Percentiles rank a stretch among this genome's conserved stretches.
Conservation (phyloP, 805 yeast species). For the Barnettozyma vustinii region DNA sequence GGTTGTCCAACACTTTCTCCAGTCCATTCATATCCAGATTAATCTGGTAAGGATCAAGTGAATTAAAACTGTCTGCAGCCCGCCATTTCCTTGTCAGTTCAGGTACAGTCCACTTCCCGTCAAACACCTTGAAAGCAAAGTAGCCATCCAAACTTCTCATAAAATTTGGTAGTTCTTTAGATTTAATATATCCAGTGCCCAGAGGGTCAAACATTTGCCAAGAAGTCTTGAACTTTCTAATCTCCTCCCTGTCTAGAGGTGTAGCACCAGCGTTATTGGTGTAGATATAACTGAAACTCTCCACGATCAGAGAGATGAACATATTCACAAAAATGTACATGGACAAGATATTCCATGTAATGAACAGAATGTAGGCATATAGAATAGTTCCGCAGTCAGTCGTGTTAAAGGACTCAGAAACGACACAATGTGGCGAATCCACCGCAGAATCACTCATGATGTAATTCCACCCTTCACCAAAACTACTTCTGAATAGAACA, state of each 20-base stretch:
- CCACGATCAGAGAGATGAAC: constrained; percentile 83
- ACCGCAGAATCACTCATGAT: constrained; percentile 75
- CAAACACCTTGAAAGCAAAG: constrained; percentile 68
- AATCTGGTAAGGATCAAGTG: constrained; percentile 58
- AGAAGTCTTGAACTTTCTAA: constrained; percentile 60
- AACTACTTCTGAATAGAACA: constrained; percentile 75
- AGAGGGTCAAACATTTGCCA: constrained; percentile 78
- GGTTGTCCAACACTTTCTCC: constrained; percentile 41
- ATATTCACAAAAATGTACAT: constrained; percentile 93
- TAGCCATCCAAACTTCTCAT: constrained; percentile 66
- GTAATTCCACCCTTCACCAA: constrained; percentile 96
- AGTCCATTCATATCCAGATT: constrained; percentile 49
- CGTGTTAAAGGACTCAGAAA: constrained; percentile 32
- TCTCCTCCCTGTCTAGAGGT: constrained; percentile 57
- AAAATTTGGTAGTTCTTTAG: constrained; percentile 49
- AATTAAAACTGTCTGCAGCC: constrained; percentile 33
- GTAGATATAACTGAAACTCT: constrained; percentile 85
- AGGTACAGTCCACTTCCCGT: constrained; percentile 46
- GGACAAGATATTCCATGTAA: constrained; percentile 85
- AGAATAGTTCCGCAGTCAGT: constrained; percentile 69
- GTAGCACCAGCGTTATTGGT: constrained; percentile 42
- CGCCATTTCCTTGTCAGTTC: constrained; percentile 34
- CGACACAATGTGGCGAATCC: constrained; percentile 61
- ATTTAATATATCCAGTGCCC: constrained; percentile 68
- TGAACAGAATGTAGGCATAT: constrained; percentile 53